These are phyloP conservation scores for Trametes coccinea DNA, from an alignment of 768 basidiomycete genomes.

Conservation along the genomic window DNA sequence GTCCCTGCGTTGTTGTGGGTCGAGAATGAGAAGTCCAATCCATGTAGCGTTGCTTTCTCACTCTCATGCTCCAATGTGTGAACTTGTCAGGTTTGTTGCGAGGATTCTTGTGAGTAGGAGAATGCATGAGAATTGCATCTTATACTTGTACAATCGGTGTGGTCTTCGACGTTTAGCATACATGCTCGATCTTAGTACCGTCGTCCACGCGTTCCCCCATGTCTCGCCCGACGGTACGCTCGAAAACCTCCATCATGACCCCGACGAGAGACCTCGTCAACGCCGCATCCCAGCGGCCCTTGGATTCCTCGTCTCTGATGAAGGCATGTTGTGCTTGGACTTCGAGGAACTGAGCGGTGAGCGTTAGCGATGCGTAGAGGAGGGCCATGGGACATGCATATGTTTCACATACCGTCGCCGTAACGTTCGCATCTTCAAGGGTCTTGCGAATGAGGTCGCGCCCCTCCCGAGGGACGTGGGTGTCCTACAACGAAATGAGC, in stretches of 20 bases:
- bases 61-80: neutral
- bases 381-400: neutral
- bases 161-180: constrained; percentile 53
- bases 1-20: constrained; percentile 29
- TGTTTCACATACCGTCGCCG: constrained; percentile 57
- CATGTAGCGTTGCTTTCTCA: constrained; percentile 27
- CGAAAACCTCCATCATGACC: constrained; percentile 94
- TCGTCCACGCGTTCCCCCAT: constrained; percentile 64
- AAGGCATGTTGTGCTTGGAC: constrained; percentile 98
- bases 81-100: no score
- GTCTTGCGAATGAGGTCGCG: constrained; percentile 81
- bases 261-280: constrained; percentile 76
- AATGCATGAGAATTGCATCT: no score
- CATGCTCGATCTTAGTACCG: constrained; percentile 64
- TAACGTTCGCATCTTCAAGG: constrained; percentile 78
- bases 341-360: constrained; percentile 71
- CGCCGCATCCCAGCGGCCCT: constrained; percentile 96
- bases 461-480: constrained; percentile 87
- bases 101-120: no score
- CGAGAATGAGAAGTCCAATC: constrained; percentile 35
- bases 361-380: neutral
- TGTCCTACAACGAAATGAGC: constrained; percentile 55
- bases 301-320: constrained; percentile 87
- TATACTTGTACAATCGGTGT: neutral
- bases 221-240: constrained; percentile 82